These are phyloP conservation scores for Candida labiduridarum DNA, from an alignment of 1,139 yeast species.

Conservation along the genomic window DNA sequence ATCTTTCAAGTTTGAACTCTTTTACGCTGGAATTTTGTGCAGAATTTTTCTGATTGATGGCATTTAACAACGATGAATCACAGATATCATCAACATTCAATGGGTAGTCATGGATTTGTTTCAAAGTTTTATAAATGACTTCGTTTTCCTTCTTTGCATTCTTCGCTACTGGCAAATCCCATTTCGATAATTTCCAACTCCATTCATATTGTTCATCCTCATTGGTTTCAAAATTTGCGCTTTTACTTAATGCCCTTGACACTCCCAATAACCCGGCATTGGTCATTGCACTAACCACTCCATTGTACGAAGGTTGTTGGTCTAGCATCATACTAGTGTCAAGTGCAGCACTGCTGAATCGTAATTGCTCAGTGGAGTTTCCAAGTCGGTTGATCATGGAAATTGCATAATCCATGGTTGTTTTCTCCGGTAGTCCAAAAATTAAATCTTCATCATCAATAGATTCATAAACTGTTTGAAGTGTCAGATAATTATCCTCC, in stretches of 20 bases:
- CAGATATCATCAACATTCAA: slow-evolving; percentile 17
- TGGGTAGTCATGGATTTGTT: slow-evolving; percentile 38
- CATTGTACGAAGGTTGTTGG: slow-evolving; percentile 10
- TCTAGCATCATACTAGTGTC: slow-evolving; percentile 45
- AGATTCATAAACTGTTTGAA: slow-evolving; percentile 41
- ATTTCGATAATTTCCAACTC: slow-evolving; percentile 72
- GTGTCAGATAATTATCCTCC: slow-evolving; percentile 13
- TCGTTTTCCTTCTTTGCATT: slow-evolving; percentile 38
- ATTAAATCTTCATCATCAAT: slow-evolving; percentile 64
- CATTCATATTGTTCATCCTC: slow-evolving; percentile 36
- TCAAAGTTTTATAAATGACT: slow-evolving; percentile 50
- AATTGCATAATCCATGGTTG: slow-evolving; percentile 55
- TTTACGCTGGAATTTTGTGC: slow-evolving; percentile 16
- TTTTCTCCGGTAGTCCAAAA: slow-evolving; percentile 62
- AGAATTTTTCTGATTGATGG: slow-evolving; percentile 18
- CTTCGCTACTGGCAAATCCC: slow-evolving; percentile 62
- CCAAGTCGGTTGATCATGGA: slow-evolving; percentile 38
- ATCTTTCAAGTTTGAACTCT: slow-evolving; percentile 17
- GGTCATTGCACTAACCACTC: slow-evolving; percentile 40
- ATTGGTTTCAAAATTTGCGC: slow-evolving; percentile 2
- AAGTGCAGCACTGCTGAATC: slow-evolving; percentile 57
- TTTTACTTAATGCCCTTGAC: slow-evolving; percentile 37
- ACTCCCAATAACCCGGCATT: slow-evolving; percentile 52
- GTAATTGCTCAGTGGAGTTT: slow-evolving; percentile 43
- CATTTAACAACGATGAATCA: slow-evolving; percentile 21